Conservation (phyloP, 2,329 filamentous ascomycete genomes). For the Sclerotinia nivalis region DNA sequence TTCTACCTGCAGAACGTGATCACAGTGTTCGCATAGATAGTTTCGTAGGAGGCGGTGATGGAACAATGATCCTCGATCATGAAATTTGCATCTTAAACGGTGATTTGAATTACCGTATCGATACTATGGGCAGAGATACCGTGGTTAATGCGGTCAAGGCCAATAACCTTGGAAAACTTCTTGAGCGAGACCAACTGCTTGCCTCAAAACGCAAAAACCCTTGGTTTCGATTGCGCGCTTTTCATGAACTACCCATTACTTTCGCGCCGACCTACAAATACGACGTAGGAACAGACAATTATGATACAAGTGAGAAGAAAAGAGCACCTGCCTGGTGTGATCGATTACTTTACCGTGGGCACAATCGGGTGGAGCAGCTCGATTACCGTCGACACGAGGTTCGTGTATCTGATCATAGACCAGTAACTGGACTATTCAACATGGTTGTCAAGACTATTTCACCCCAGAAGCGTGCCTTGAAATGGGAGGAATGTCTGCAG, state of each 20-base stretch:
- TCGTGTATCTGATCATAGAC: slow-evolving; percentile 86
- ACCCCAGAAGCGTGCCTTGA: slow-evolving; percentile 61
- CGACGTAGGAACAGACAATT: slow-evolving; percentile 90
- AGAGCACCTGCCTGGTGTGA: slow-evolving; percentile 96
- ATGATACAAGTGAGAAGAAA: slow-evolving; percentile 94
- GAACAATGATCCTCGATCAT: slow-evolving; percentile 91
- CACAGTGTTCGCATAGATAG: slow-evolving; percentile 68
- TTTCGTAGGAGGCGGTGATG: slow-evolving; percentile 90
- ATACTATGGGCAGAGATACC: slow-evolving; percentile 91
- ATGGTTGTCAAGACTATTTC: slow-evolving; percentile 83
- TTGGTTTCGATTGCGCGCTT: slow-evolving; percentile 82
- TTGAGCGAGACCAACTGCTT: slow-evolving; percentile 91
- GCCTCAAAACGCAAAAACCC: slow-evolving; percentile 88
- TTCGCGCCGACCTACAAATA: slow-evolving; percentile 99
- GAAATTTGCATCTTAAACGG: slow-evolving; percentile 97
- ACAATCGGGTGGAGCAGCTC: slow-evolving; percentile 80
- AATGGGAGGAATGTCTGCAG: slow-evolving; percentile 73
- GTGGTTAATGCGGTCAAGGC: slow-evolving; percentile 83
- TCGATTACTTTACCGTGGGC: slow-evolving; percentile 78
- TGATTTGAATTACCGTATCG: slow-evolving; percentile 97
- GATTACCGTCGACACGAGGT: slow-evolving; percentile 91
- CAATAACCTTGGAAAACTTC: slow-evolving; percentile 78
- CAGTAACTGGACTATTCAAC: slow-evolving; percentile 82
- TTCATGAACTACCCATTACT: slow-evolving; percentile 85
- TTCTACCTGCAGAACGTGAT: slow-evolving; percentile 73